Conservation (phyloP, 257 asterid genomes). For the Solanum chmielewskii region DNA sequence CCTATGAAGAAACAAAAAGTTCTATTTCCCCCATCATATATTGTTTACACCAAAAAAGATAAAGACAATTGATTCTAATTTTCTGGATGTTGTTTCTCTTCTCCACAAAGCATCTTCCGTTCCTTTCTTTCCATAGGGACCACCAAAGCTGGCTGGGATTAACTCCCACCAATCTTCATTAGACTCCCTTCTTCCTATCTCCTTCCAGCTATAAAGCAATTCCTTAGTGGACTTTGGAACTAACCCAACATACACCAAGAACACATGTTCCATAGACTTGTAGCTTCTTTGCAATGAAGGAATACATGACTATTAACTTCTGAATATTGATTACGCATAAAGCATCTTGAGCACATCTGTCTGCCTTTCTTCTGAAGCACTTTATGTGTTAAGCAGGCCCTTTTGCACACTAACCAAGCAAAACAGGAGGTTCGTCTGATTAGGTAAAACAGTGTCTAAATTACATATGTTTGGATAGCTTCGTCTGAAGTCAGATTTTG, state of each 20-base stretch:
- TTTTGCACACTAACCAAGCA: background rate
- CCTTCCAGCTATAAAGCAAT: background rate
- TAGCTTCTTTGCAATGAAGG: background rate
- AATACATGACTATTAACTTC: background rate
- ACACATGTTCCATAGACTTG: background rate
- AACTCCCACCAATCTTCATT: background rate
- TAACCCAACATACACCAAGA: background rate
- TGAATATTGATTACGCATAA: background rate
- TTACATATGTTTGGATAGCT: background rate
- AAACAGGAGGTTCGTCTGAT: background rate
- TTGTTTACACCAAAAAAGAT: background rate
- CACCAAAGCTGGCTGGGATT: background rate
- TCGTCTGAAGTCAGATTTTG: background rate
- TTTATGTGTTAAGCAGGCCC: background rate
- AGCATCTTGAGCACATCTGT: background rate
- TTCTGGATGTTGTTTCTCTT: background rate
- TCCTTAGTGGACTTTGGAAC: background rate
- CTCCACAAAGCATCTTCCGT: background rate
- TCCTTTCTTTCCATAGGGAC: background rate
- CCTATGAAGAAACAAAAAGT: background rate
- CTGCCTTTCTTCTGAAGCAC: background rate
- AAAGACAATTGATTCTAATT: background rate
- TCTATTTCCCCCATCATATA: background rate
- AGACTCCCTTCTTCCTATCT: background rate
- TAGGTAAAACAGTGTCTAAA: background rate